Base-by-base conservation (phyloP, 2,329 filamentous ascomycete genomes). In the Seiridium unicorne region DNA sequence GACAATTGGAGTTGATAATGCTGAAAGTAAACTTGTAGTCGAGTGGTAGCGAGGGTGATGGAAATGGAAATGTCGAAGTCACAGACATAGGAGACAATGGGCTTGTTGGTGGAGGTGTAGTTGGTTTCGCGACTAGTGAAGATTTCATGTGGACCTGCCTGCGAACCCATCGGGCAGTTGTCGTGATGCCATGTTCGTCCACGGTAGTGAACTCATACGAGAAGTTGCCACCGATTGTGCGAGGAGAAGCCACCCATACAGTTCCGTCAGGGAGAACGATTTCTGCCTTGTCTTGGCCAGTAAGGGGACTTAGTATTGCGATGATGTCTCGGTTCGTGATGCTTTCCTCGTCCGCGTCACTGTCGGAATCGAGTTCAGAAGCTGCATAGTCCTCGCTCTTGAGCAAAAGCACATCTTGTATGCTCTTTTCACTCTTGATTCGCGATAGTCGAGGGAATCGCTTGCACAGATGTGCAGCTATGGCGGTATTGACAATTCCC, bases 11-110 rank as follows among this genome's bases (percentile, higher is more conserved):
- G 65, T 90, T 85, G 67, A 94, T 87, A 63, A 92, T 85, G 75
- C 89, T 92, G 71, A 94, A 94, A 7, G 86, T 91, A 77, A 88
- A 93, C 69, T 85, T 87, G 60, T 75, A 77, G 51, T 85, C 83
- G 1, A 69, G 62, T 2, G 73, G 64, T 1, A 67, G 65, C 3
- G 71, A 51, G 10, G 32, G n/a, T 40, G 34, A 63, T 3, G 64
- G 31, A 44, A 55, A 55, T 11, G 51, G 18, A 9, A 44, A 18
- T 42, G 51, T 59, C 62, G 57, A 3, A 66, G 60, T 35, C 70
- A 66, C 51, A 63, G 68, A 38, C 13, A 42, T 38, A 5, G 55
- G 56, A 7, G 60, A 61, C 13, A 49, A 26, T 2, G 55, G 55
- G 3, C 34, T n/a, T 10, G 54, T 36, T 44, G 44, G 7, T 10